phyloP scores from a whole-genome alignment of 495 filamentous ascomycete species.

The Neurospora intermedia region DNA sequence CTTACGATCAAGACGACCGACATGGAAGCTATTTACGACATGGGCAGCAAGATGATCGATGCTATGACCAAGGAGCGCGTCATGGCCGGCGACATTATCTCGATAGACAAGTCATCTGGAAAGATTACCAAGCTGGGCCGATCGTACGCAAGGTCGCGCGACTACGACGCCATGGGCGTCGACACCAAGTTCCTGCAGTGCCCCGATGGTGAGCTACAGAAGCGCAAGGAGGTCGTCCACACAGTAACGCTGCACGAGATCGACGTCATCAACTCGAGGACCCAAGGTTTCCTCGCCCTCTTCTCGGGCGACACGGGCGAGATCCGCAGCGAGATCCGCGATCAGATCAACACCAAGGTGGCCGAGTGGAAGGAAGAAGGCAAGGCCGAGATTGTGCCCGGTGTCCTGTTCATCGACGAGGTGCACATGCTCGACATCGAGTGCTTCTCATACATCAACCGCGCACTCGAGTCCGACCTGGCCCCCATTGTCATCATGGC shows the following conservation, averaged over 20 bases:
- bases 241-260: slow-evolving; percentile 97
- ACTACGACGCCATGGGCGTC: slow-evolving; percentile 98
- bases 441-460: slow-evolving; percentile 97
- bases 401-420: slow-evolving; percentile 97
- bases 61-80: slow-evolving; percentile 98
- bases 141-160: slow-evolving; percentile 83
- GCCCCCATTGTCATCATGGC: slow-evolving; percentile 99
- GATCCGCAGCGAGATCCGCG: slow-evolving; percentile 90
- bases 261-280: slow-evolving; percentile 96
- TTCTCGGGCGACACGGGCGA: slow-evolving; percentile 98
- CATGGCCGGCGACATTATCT: slow-evolving; percentile 96
- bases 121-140: slow-evolving; percentile 95
- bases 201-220: slow-evolving; percentile 96
- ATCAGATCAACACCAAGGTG: slow-evolving; percentile 98
- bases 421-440: slow-evolving; percentile 99
- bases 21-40: slow-evolving; percentile 99
- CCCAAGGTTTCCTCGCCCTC: slow-evolving; percentile 90
- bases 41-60: slow-evolving; percentile 99
- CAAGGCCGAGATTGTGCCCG: slow-evolving; percentile 95
- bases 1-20: slow-evolving; percentile 99
- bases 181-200: slow-evolving; percentile 98
- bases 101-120: slow-evolving; percentile 93
- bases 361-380: slow-evolving; percentile 98
- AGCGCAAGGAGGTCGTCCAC: slow-evolving; percentile 92
- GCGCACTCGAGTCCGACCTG: slow-evolving; percentile 84